A percentile compares a stretch with the other conserved stretches of the same genome.
Conservation (phyloP, 306 rosid species). For the Begonia peltatifolia region DNA sequence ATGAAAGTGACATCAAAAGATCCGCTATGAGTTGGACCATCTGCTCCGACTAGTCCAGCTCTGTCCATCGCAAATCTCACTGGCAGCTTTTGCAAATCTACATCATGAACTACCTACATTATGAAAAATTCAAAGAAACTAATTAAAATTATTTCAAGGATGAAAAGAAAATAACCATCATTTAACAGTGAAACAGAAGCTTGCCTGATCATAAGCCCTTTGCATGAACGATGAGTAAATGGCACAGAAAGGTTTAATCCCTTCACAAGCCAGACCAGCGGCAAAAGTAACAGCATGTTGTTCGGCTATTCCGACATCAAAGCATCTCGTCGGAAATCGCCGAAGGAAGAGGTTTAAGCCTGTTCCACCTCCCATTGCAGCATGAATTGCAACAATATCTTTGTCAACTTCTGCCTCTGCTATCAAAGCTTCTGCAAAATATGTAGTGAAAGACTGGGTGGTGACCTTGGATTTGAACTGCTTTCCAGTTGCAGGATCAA, state of each 20-base stretch:
- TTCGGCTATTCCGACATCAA: conserved; percentile 95
- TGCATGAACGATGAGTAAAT: conserved; percentile 95
- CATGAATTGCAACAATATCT: conserved; percentile 78
- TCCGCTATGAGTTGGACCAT: conserved; percentile 87
- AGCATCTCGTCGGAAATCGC: conserved; percentile 83
- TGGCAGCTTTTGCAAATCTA: conserved; percentile 85
- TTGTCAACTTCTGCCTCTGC: conserved; percentile 92
- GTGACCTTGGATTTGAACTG: conserved; percentile 54
- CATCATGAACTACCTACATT: conserved; percentile 89
- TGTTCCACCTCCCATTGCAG: conserved; percentile 99
- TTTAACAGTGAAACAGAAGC: neutral
- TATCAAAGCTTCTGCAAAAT: conserved; percentile 90
- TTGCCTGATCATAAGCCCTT: conserved; percentile 93
- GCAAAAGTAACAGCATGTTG: conserved; percentile 99
- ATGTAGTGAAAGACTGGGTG: conserved; percentile 83
- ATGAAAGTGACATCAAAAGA: conserved; percentile 86
- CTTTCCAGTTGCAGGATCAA: conserved; percentile 84
- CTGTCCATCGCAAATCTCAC: conserved; percentile 97
- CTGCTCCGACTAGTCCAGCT: conserved; percentile 96
- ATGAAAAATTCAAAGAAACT: neutral
- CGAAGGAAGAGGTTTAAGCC: conserved; percentile 90
- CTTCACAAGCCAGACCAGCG: conserved; percentile 91
- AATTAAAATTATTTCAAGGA: no score
- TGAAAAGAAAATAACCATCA: neutral
- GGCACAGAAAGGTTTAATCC: conserved; percentile 84